Evolutionary conservation across 495 filamentous ascomycete species (phyloP).

Genomic region (Apodospora peruviana): DNA sequence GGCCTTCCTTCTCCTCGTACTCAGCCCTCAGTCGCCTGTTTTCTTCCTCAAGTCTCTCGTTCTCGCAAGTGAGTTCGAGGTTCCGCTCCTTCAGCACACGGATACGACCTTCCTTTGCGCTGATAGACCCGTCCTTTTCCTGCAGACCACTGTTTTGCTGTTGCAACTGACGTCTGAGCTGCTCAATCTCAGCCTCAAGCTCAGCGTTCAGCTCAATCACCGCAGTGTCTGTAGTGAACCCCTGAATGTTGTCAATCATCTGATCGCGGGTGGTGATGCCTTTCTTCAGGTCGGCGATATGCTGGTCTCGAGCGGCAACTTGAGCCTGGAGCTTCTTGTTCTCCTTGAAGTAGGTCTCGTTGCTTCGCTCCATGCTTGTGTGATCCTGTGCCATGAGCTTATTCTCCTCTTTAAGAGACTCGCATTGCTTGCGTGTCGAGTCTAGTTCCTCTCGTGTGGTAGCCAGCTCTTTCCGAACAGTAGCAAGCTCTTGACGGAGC

Average conservation of each 20-base stretch:
- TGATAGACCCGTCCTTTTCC: conserved; percentile 21
- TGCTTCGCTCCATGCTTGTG: conserved; percentile 38
- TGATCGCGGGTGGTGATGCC: conserved; percentile 25
- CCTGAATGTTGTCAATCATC: conserved; percentile 29
- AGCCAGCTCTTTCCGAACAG: conserved; percentile 29
- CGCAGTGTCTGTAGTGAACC: conserved; percentile 26
- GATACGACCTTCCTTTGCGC: conserved; percentile 18
- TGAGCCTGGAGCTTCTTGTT: conserved; percentile 40
- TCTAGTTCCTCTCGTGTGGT: conserved; percentile 30
- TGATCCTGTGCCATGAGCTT: conserved; percentile 34
- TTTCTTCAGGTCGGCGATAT: conserved; percentile 31
- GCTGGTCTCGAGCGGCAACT: conserved; percentile 30
- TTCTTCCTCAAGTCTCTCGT: conserved; percentile 26
- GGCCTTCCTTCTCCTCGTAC: conserved; percentile 18
- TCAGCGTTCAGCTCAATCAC: conserved; percentile 21
- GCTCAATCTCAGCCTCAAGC: conserved; percentile 1
- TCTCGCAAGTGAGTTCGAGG: conserved; percentile 25
- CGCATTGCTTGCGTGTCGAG: conserved; percentile 24
- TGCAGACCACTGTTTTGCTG: conserved; percentile 16
- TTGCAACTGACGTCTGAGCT: conserved; percentile 22
- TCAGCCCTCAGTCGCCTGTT: conserved; percentile 24
- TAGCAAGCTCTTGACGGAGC: conserved; percentile 31
- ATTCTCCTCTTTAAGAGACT: conserved; percentile 32
- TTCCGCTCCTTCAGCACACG: conserved; percentile 31
- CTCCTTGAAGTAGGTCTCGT: conserved; percentile 41